Evolutionary conservation across 768 basidiomycete genomes (phyloP), one percentile per base, ranked within the genome.

Genomic region (Kwoniella sp.): DNA sequence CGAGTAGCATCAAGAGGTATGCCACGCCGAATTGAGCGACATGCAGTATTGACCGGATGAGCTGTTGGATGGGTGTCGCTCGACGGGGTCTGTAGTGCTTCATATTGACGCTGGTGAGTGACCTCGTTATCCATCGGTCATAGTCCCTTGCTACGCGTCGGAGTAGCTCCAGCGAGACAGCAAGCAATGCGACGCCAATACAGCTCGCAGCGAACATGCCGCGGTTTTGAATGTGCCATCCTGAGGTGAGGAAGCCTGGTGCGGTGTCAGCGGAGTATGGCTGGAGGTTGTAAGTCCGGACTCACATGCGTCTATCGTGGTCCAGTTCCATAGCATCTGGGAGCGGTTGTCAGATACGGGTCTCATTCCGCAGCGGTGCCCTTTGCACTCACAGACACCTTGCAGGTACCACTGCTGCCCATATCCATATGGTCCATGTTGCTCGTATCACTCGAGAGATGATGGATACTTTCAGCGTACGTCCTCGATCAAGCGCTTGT

Each of bases 291-390:
- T 14, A 12, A 32, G 34, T 5, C 17, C n/a, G 3, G 34, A 39
- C 47, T 31, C 28, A 57, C 61, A 63, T 11, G 62, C 43, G 47
- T 65, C 63, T 34, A 70, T 50, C 3, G 60, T 56, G 42, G 56
- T 48, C 73, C 73, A 74, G 50, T 72, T 72, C 62, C 60, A 70
- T 10, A 68, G 41, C 68, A 70, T 70, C 59, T 59, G 14, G 23
- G 26, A 14, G 10, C 12, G 0, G 37, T 20, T n/a, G 25, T 17
- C 19, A 22, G 40, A 5, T 37, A 17, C 29, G 32, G 22, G 8
- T 8, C 10, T 41, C 1, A 5, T 15, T 43, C 6, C 25, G 31
- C 14, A 32, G 5, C 8, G 12, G 12, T 51, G 40, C 32, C 15
- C 12, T 20, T 23, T 23, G 23, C 3, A 53, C 51, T 53, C 51